Evolutionary conservation across 305 asterid genomes (phyloP).

Genomic region (Fraxinus albicans): DNA sequence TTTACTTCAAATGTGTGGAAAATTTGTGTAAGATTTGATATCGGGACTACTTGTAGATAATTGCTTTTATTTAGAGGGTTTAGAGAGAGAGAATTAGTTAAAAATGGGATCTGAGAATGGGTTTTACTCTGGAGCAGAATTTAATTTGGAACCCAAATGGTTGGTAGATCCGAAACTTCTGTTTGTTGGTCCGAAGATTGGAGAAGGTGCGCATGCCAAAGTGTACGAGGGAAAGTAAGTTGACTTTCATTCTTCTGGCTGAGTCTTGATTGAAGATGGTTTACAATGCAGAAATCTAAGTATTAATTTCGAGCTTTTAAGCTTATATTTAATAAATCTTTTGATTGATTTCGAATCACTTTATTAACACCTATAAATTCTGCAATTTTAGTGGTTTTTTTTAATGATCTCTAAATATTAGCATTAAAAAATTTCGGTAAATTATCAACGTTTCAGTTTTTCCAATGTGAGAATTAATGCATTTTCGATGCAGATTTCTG

Average conservation of each 20-base stretch:
- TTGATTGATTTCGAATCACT: neutral
- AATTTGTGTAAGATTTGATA: constrained; percentile 30
- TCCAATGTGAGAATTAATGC: neutral
- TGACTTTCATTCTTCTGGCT: constrained; percentile 33
- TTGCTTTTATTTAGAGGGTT: constrained; percentile 22
- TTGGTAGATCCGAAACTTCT: constrained; percentile 87
- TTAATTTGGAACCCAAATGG: constrained; percentile 65
- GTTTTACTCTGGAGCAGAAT: constrained; percentile 62
- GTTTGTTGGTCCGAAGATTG: constrained; percentile 91
- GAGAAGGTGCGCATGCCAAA: constrained; percentile 98
- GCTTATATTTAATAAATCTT: neutral
- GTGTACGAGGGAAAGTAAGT: constrained; percentile 97
- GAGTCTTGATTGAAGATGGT: constrained; percentile 19
- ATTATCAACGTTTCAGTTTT: neutral
- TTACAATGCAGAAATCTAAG: neutral
- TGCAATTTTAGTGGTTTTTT: neutral
- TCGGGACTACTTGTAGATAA: constrained; percentile 34
- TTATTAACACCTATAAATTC: neutral
- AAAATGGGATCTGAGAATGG: constrained; percentile 72
- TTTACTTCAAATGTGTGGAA: constrained; percentile 29
- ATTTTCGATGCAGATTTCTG: neutral
- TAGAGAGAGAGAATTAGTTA: constrained; percentile 16
- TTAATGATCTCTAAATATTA: neutral
- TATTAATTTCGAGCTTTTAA: neutral
- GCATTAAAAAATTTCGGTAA: neutral